Conservation (phyloP, 805 yeast species). For the Lipomyces anomalus region DNA sequence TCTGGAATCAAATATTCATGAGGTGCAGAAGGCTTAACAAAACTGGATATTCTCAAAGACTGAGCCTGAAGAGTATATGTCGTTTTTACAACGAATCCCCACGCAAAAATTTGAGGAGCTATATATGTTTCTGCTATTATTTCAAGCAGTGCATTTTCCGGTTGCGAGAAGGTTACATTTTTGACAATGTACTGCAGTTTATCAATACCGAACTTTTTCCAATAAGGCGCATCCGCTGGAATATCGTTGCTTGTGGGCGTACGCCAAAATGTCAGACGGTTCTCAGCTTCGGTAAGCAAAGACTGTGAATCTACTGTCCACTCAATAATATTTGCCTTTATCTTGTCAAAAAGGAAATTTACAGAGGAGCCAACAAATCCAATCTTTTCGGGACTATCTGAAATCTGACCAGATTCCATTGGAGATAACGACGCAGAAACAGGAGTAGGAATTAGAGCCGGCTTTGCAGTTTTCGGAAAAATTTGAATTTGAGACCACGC, state of each 20-base stretch:
- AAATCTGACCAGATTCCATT: too few relatives aligned
- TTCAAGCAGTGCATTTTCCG: too few relatives aligned
- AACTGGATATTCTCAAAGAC: slow-evolving; percentile 1
- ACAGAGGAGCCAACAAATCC: too few relatives aligned
- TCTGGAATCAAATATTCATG: slow-evolving; percentile 26
- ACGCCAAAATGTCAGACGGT: slow-evolving; percentile 30
- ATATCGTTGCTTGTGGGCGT: slow-evolving; percentile 34
- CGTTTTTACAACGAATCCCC: slow-evolving; percentile 28
- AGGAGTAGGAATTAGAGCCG: too few relatives aligned
- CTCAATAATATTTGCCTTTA: background rate
- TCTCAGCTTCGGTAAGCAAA: slow-evolving; percentile 9
- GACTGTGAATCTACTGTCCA: slow-evolving; percentile 11
- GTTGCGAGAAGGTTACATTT: background rate
- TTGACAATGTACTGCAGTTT: slow-evolving; percentile 20
- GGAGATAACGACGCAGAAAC: too few relatives aligned
- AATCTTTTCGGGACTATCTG: too few relatives aligned
- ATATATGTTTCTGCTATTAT: slow-evolving; percentile 22
- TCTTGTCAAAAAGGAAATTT: slow-evolving; percentile 9
- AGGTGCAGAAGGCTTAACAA: slow-evolving; percentile 8
- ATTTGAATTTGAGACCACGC: too few relatives aligned
- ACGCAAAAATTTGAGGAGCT: slow-evolving; percentile 29
- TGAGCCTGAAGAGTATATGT: slow-evolving; percentile 18
- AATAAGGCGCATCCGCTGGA: slow-evolving; percentile 27
- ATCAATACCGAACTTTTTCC: slow-evolving; percentile 32
- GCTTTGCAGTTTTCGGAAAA: too few relatives aligned